Base-by-base conservation (phyloP, 2,329 filamentous ascomycete species). In the Cladosporium oxysporum region DNA sequence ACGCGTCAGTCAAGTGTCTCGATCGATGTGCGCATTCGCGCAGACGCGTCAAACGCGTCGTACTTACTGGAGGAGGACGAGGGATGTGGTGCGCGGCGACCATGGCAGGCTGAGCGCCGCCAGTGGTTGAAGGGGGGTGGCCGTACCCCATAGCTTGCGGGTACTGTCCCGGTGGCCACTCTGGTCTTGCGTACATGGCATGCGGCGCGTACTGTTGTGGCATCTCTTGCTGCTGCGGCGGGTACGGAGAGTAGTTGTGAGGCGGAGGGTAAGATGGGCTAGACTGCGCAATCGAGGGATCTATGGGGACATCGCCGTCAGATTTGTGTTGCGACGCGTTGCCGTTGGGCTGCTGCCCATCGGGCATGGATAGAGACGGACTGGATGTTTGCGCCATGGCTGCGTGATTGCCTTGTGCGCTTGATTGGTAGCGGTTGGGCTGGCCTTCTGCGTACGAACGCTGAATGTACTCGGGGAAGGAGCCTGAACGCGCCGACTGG, bases 351-450 rank as follows among this genome's bases (percentile, higher is more conserved):
- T 91, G 88, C 86, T 84, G 83, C 79, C 84, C 91, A 92, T 93
- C 91, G 87, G 89, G 87, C 84, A 91, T 84, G 88, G 90, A 86
- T 86, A 92, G 87, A 83, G 92, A 97, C 93, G 92, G 91, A 97
- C 93, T 97, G 90, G 92, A 92, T 90, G 92, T 88, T 92, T 97
- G 93, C 88, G 93, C 92, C 93, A 97, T 97, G 89, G 90, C 90
- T 88, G 90, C 87, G 82, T 88, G 88, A 82, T 86, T 88, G 80
- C 88, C 86, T 79, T 88, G 87, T 80, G 86, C 89, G 83, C 87
- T 87, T 80, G 91, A 84, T 81, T 89, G 90, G 84, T 95, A 95
- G 77, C 89, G 86, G 74, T 78, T 80, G 86, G 81, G 91, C 84
- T 82, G 88, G 81, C 92, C 90, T 84, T 95, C 94, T 76, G 89